A percentile compares a stretch with the other conserved stretches of the same genome.
These are phyloP conservation scores for Euphorbia lathyris DNA, from an alignment of 345 rosid genomes.

Conservation along the genomic window DNA sequence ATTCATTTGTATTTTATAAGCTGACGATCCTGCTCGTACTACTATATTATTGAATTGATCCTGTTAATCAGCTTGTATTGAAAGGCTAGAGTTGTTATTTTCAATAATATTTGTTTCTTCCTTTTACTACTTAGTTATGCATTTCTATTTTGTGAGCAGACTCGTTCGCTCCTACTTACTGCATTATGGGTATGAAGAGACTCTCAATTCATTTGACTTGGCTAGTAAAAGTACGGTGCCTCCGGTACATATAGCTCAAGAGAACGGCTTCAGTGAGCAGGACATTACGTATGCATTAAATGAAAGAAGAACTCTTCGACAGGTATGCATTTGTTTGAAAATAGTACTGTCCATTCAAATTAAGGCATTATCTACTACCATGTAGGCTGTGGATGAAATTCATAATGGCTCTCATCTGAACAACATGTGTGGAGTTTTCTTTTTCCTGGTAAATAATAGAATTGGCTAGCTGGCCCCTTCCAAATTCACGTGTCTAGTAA, in stretches of 20 bases:
- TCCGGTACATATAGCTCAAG: conserved; percentile 57
- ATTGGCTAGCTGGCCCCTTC: not conserved
- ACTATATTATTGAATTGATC: not conserved
- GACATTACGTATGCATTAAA: conserved; percentile 63
- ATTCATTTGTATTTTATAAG: too few relatives aligned
- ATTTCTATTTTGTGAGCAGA: conserved; percentile 40
- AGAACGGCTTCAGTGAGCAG: conserved; percentile 60
- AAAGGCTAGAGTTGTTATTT: not conserved
- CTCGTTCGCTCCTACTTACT: conserved; percentile 82
- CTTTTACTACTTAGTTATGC: not conserved
- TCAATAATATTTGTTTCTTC: not conserved
- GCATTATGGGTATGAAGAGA: conserved; percentile 93
- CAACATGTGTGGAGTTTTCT: not conserved
- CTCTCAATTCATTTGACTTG: conserved; percentile 81
- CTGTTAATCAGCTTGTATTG: not conserved
- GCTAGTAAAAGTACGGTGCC: conserved; percentile 70
- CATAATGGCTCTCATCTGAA: not conserved
- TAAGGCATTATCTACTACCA: not conserved
- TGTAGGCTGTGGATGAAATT: not conserved
- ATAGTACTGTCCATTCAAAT: not conserved
- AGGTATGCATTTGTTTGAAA: conserved; percentile 46
- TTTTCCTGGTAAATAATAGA: not conserved
- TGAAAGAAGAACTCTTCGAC: conserved; percentile 69
- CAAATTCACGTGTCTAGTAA: not conserved
- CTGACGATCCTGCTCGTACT: too few relatives aligned